phyloP scores from a whole-genome alignment of 352 stramenopile species.

The Globisporangium irregulare region DNA sequence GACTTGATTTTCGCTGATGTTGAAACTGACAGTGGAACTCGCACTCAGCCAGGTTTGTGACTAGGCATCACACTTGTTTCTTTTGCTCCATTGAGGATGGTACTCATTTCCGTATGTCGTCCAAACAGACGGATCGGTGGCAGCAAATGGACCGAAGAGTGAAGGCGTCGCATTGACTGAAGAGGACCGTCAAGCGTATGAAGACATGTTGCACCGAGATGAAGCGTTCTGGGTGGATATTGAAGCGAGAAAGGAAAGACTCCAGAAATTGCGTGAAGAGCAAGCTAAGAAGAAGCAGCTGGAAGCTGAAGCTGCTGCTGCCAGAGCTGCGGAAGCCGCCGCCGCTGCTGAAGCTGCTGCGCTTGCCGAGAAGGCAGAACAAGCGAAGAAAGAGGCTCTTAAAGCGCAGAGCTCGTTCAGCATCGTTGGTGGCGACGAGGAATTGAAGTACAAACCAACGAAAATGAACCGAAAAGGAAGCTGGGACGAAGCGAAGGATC shows the following conservation, averaged over 20 bases:
- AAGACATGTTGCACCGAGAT: conserved; percentile 87
- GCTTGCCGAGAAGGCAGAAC: conserved; percentile 31
- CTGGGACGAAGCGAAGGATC: conserved; percentile 85
- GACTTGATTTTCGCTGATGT: conserved; percentile 96
- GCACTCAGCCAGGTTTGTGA: conserved; percentile 17
- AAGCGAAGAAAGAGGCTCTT: conserved; percentile 31
- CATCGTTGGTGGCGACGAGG: conserved; percentile 66
- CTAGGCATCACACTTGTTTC: neutral
- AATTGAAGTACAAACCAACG: conserved; percentile 28
- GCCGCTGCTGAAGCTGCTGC: conserved; percentile 35
- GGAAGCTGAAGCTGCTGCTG: conserved; percentile 45
- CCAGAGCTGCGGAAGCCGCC: conserved; percentile 31
- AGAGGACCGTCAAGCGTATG: conserved; percentile 81
- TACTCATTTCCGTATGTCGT: neutral
- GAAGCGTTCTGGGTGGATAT: conserved; percentile 87
- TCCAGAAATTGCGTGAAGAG: conserved; percentile 73
- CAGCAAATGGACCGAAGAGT: conserved; percentile 34
- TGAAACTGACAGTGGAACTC: conserved; percentile 61
- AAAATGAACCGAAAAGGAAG: conserved; percentile 63
- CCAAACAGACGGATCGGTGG: conserved; percentile 15
- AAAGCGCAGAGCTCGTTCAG: conserved; percentile 66
- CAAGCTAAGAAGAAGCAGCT: conserved; percentile 65
- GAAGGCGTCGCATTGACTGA: conserved; percentile 76
- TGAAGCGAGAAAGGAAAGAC: conserved; percentile 66
- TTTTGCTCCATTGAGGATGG: neutral